Base-by-base conservation (phyloP, 2,329 filamentous ascomycete species). In the Diplodia seriata region DNA sequence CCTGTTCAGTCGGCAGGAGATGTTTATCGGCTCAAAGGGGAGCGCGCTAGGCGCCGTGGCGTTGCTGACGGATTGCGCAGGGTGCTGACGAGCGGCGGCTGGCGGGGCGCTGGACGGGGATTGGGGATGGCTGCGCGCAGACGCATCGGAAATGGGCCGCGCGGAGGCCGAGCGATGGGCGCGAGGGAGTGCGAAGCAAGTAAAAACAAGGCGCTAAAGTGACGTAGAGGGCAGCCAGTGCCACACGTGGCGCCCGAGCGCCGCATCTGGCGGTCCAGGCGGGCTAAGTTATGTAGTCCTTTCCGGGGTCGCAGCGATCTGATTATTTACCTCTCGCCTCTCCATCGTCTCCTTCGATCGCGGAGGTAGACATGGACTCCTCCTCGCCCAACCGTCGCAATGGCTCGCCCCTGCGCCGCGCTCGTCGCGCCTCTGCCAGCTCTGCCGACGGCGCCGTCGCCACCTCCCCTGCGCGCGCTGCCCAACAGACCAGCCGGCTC, bases 161-260 rank as follows among this genome's bases (percentile, higher is more conserved):
- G 47, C 47, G 31, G 59, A 38, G 29, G n/a, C 43, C 59, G 47
- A 20, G 15, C 9, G 15, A 26, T 29, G 50, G 14, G n/a, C 33
- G 53, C 18, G 53, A 56, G 9, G 36, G 36, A 38, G 36, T 38
- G 36, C 9, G 36, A 11, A 38, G 36, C 36, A 56, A 20, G 18
- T 12, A 33, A 33, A 59, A n/a, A 1, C 40, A 20, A 20, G 59
- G 59, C 59, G 59, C 59, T 63, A 63, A 63, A 63, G 47, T 63
- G 59, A 63, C 59, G 59, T 63, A 63, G 43, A 38, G 53, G 31
- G 29, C 23, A 51, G 59, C 59, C 26, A 26, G 26, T 26, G 26
- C 26, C 59, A 63, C 43, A 40, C 59, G 59, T 63, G 59, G 59
- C 59, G 59, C 43, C 59, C 59, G 59, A 29, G 59, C 59, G 59